Base-by-base conservation (phyloP, 192 early-diverging fungal genomes). In the Coemansia sp. region DNA sequence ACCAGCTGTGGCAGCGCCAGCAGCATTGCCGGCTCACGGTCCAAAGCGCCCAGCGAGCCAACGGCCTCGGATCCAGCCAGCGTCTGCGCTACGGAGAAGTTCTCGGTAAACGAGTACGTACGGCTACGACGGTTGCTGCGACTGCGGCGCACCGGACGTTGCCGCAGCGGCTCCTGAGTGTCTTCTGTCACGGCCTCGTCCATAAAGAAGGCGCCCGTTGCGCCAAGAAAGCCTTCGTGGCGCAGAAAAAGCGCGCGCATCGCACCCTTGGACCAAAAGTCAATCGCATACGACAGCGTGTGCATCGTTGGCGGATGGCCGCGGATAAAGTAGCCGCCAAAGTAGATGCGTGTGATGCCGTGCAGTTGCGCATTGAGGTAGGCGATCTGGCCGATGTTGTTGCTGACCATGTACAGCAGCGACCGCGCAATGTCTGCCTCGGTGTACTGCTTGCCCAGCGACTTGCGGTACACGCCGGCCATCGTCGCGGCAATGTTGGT, bases 301-400 rank as follows among this genome's bases (percentile, higher is more conserved):
- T 94, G 91, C 96, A 99, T 99, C 11, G 94, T 97, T 46, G 92
- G 84, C 1, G 93, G 90, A 59, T 99, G 94, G 6, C 93, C 92
- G 78, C 92, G 79, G 51, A 99, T 97, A 70, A 96, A 99, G 71
- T 90, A 96, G 24, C 96, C 96, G 60, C 91, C 91, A 75, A 99
- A 99, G 76, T 97, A 99, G 46, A 99, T 97, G 39, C 80, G 79
- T 17, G 74, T 72, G 49, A 97, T 83, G 17, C 86, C 88, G 75
- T 97, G 94, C 22, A 87, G 82, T 60, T 92, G 85, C 6, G 96
- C 96, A 59, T 97, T 97, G 47, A 99, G 73, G 52, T 94, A 99
- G 0, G 94, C 96, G 48, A 99, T 97, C 67, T 99, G 96, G 9
- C 96, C 94, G 81, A 99, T 92, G 65, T 96, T 99, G 79, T 99